These are phyloP conservation scores for Scleroderma bovista DNA, from an alignment of 768 basidiomycete genomes.

Conservation along the genomic window DNA sequence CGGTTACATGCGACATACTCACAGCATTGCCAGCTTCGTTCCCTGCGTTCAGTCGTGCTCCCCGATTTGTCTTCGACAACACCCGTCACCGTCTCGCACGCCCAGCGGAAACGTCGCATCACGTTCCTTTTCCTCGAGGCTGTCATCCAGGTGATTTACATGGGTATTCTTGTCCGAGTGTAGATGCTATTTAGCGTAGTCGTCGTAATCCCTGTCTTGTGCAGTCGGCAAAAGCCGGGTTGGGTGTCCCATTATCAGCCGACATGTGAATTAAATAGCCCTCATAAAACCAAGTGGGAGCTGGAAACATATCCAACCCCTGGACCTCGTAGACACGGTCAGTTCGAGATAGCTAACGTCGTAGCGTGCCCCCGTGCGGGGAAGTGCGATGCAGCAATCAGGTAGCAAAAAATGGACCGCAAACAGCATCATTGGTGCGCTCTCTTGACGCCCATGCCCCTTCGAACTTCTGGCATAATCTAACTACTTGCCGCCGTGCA, in stretches of 20 bases:
- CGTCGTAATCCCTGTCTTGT: too few species aligned
- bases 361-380: slow-evolving; percentile 45
- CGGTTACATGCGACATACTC: background rate
- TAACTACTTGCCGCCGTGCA: background rate
- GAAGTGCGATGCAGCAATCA: slow-evolving; percentile 58
- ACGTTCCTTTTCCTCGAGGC: slow-evolving; percentile 88
- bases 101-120: slow-evolving; percentile 78
- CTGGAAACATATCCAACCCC: background rate
- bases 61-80: slow-evolving; percentile 56
- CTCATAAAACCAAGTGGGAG: background rate
- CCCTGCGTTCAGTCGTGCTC: slow-evolving; percentile 85
- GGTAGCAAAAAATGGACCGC: slow-evolving; percentile 59
- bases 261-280: too few species aligned
- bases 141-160: slow-evolving; percentile 75
- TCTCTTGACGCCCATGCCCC: slow-evolving; percentile 1
- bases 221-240: background rate
- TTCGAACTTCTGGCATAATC: slow-evolving; percentile 6
- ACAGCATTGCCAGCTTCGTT: slow-evolving; percentile 65
- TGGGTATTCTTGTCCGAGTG: slow-evolving; percentile 75
- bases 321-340: background rate
- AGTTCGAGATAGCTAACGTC: background rate
- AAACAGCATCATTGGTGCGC: slow-evolving; percentile 78
- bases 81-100: slow-evolving; percentile 63
- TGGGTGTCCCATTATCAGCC: background rate
- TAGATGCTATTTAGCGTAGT: slow-evolving; percentile 7